These are phyloP conservation scores for Lachancea kluyveri DNA, from an alignment of 805 yeast genomes.

Conservation along the genomic window DNA sequence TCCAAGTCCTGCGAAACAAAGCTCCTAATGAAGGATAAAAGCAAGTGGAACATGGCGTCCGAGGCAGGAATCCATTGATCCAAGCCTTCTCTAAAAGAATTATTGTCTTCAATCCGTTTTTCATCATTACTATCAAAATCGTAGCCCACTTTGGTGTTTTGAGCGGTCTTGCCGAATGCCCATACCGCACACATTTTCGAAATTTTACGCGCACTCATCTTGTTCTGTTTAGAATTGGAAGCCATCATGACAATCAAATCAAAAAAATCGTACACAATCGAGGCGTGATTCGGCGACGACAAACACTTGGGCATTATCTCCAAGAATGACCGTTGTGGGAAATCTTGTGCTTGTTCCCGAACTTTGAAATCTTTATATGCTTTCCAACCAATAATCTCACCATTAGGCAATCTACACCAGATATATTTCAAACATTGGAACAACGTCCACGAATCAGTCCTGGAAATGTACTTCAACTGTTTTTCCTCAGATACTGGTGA, in stretches of 20 bases:
- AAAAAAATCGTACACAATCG: conserved; percentile 81
- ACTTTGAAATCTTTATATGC: conserved; percentile 65
- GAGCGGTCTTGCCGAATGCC: conserved; percentile 55
- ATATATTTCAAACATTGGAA: conserved; percentile 72
- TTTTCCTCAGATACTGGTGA: conserved; percentile 39
- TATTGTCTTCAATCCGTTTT: conserved; percentile 14
- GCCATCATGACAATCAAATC: conserved; percentile 74
- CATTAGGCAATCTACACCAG: conserved; percentile 80
- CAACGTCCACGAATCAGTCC: conserved; percentile 62
- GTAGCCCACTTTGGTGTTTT: conserved; percentile 24
- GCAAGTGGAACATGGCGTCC: conserved; percentile 77
- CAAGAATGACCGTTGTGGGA: conserved; percentile 67
- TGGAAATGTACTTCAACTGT: conserved; percentile 36
- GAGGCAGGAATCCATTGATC: conserved; percentile 75
- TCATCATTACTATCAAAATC: conserved; percentile 21
- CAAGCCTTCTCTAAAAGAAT: conserved; percentile 60
- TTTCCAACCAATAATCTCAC: conserved; percentile 81
- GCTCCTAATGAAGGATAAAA: conserved; percentile 70
- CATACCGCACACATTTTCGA: conserved; percentile 80
- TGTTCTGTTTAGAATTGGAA: conserved; percentile 71
- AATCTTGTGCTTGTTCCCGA: conserved; percentile 58
- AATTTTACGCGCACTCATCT: conserved; percentile 72
- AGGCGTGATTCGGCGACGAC: conserved; percentile 80
- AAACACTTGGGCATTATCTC: conserved; percentile 81
- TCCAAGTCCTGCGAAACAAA: conserved; percentile 65